Evolutionary conservation across 768 basidiomycete species (phyloP), one percentile per base, ranked within the genome.

Genomic region (Amanita inopinata): DNA sequence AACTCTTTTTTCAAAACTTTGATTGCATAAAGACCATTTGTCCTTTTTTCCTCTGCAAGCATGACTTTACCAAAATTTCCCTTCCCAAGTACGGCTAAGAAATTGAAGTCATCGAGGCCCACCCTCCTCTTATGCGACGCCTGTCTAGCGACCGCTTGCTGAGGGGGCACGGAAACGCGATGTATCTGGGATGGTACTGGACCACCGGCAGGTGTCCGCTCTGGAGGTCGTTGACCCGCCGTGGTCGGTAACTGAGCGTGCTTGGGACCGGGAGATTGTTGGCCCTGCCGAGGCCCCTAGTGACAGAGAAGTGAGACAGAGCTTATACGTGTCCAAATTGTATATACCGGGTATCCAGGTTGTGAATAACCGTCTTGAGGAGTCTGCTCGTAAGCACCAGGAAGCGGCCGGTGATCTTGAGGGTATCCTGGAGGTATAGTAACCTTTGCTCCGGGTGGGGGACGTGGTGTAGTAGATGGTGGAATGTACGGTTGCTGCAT

Each of bases 1-100:
- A 99, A 98, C 64, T 98, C 96, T 60, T 99, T 99, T 74, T 99
- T 99, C 59, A 99, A 59, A n/a, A 99, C 96, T 64, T 99, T 99
- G 71, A 99, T 97, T n/a, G 96, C 96, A 58, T 86, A 98, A 43
- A 98, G 63, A 38, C 75, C 78, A 52, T 78, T 88, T 38, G 80
- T 75, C 60, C 73, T 80, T 77, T 99, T 99, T 72, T 99, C 96
- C 63, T 99, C 96, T 7, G 96, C 96, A 46, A 99, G 67, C 96
- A 99, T 99, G 63, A 99, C 96, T 62, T 99, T 99, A 44, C 96
- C 96, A 57, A 99, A 99, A 64, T 98, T 99, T 53, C 96, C 96
- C 65, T 98, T 98, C 38, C 96, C 96, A 27, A 99, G 77, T 11
- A 99, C 96, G 18, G 96, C 92, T 43, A 99, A 66, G 73, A 99